A percentile compares a stretch with the other conserved stretches of the same genome.
Conservation (phyloP, 2,329 filamentous ascomycete genomes). For the Scytalidium lignicola region DNA sequence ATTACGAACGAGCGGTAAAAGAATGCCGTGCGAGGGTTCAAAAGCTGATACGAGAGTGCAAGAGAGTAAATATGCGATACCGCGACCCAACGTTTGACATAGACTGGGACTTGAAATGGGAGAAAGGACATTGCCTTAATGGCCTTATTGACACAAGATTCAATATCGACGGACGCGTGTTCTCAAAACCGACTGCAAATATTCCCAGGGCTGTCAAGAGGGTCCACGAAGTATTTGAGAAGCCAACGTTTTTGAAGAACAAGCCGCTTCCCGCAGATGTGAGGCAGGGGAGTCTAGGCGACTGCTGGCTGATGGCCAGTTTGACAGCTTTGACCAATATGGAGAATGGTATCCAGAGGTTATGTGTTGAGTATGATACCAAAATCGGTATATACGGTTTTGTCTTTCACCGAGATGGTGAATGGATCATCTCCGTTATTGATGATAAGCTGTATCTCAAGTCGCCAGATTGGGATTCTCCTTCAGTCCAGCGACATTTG, state of each 20-base stretch:
- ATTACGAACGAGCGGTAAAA: constrained; percentile 65
- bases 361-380: constrained; percentile 71
- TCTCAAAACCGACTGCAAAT: constrained; percentile 41
- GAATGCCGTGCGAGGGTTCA: constrained; percentile 62
- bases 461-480: constrained; percentile 76
- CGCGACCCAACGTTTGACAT: constrained; percentile 73
- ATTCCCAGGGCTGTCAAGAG: constrained; percentile 73
- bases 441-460: constrained; percentile 87
- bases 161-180: constrained; percentile 40
- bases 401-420: constrained; percentile 81
- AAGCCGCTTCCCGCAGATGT: constrained; percentile 75
- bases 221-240: constrained; percentile 70
- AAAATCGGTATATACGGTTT: constrained; percentile 83
- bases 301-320: constrained; percentile 83
- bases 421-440: constrained; percentile 88
- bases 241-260: constrained; percentile 72
- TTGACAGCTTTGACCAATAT: constrained; percentile 73
- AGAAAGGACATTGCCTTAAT: constrained; percentile 29
- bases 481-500: constrained; percentile 66
- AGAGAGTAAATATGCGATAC: constrained; percentile 77
- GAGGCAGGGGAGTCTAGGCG: constrained; percentile 70
- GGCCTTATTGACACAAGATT: constrained; percentile 36
- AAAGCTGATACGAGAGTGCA: constrained; percentile 60
- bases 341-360: constrained; percentile 60
- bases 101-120: constrained; percentile 49